Evolutionary conservation across 2,329 filamentous ascomycete species (phyloP).

Genomic region (Pseudogymnoascus sp.): DNA sequence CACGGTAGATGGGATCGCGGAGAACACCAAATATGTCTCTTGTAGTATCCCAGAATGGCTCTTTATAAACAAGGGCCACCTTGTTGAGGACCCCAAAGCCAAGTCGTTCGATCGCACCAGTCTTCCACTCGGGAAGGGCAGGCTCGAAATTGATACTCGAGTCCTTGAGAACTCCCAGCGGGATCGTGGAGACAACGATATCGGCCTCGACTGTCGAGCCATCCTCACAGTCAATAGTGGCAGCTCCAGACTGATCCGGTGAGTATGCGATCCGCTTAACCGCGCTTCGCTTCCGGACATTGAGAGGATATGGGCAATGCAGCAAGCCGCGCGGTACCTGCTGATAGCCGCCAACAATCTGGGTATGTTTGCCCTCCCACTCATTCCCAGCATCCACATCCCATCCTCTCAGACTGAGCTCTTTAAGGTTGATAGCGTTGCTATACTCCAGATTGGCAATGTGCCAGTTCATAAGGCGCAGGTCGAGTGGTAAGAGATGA

Average conservation of each 20-base stretch:
- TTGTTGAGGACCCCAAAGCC: conserved; percentile 96
- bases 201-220: conserved; percentile 77
- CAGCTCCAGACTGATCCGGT: conserved; percentile 40
- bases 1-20: conserved; percentile 61
- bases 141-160: conserved; percentile 79
- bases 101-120: conserved; percentile 69
- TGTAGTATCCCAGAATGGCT: conserved; percentile 83
- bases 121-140: conserved; percentile 80
- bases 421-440: conserved; percentile 82
- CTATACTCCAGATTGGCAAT: conserved; percentile 97
- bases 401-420: conserved; percentile 84
- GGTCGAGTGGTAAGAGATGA: conserved; percentile 76
- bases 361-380: conserved; percentile 89
- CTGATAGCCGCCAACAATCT: conserved; percentile 90
- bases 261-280: conserved; percentile 68
- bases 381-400: conserved; percentile 98
- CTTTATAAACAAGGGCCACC: conserved; percentile 81
- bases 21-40: conserved; percentile 93
- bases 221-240: conserved; percentile 67
- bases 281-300: conserved; percentile 66
- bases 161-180: conserved; percentile 87
- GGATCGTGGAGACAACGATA: conserved; percentile 81
- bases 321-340: conserved; percentile 84
- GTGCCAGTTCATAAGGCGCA: conserved; percentile 94
- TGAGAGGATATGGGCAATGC: conserved; percentile 67